phyloP scores from a whole-genome alignment of 1,284 basidiomycete genomes.

The Trichosporon sp. region DNA sequence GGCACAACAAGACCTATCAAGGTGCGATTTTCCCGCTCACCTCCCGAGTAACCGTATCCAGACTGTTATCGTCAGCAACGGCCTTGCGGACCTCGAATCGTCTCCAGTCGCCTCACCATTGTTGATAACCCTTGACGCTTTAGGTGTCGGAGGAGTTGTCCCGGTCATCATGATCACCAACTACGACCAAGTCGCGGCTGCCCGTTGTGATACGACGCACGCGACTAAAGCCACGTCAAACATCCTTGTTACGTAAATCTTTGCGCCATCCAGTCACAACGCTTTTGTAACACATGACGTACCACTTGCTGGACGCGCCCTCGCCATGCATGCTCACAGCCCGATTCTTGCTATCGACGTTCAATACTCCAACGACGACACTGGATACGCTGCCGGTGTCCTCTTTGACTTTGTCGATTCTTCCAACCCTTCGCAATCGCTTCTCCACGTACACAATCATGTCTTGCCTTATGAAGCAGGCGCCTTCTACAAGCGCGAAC shows the following conservation, averaged over 20 bases:
- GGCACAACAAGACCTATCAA: neutral
- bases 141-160: neutral
- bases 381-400: neutral
- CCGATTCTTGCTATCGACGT: constrained; percentile 1
- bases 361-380: neutral
- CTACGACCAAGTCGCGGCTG: neutral
- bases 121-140: neutral
- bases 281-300: too few relatives aligned
- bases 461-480: neutral
- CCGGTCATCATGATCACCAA: neutral
- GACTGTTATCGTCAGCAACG: constrained; percentile 42
- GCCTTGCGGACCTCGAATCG: neutral
- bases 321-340: neutral
- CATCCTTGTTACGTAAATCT: neutral
- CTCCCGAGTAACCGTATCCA: constrained; percentile 65
- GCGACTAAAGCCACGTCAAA: neutral
- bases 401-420: neutral
- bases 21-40: constrained; percentile 43
- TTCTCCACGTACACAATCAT: neutral
- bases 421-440: neutral
- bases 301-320: neutral
- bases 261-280: neutral
- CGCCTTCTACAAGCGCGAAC: neutral
- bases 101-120: neutral
- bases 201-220: neutral